Percentiles rank a stretch among this genome's conserved stretches.
Evolutionary conservation across 1,139 yeast species (phyloP).

Genomic region (Taphrina sp.): DNA sequence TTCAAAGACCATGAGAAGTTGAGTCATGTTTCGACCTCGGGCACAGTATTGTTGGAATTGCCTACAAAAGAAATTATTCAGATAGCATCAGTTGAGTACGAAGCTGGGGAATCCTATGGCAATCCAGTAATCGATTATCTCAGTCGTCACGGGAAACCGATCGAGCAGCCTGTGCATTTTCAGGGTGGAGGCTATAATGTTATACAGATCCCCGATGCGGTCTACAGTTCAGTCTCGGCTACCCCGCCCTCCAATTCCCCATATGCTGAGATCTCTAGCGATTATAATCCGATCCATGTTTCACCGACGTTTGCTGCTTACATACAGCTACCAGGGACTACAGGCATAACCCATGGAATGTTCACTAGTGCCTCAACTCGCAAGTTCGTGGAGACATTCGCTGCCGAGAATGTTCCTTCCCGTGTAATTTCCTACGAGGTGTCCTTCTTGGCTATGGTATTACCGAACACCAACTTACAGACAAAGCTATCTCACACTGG

Average conservation of each 20-base stretch:
- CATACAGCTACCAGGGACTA: conserved; percentile 79
- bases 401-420: conserved; percentile 93
- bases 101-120: conserved; percentile 91
- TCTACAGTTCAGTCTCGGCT: conserved; percentile 49
- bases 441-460: conserved; percentile 91
- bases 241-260: conserved; percentile 90
- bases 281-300: conserved; percentile 96
- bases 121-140: conserved; percentile 96
- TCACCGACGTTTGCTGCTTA: conserved; percentile 91
- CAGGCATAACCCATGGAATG: conserved; percentile 97
- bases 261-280: conserved; percentile 96
- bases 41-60: conserved; percentile 81
- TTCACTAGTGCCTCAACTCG: conserved; percentile 94
- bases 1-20: conserved; percentile 74
- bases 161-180: conserved; percentile 88
- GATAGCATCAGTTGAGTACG: conserved; percentile 83
- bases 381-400: conserved; percentile 95
- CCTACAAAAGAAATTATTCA: conserved; percentile 89
- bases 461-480: conserved; percentile 87
- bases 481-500: conserved; percentile 93
- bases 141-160: conserved; percentile 84
- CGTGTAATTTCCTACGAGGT: conserved; percentile 95
- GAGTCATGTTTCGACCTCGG: conserved; percentile 77
- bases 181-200: conserved; percentile 58
- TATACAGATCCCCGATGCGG: conserved; percentile 63